A percentile compares a stretch with the other conserved stretches of the same genome.
Evolutionary conservation across 305 asterid genomes (phyloP).

Genomic region (Withania somnifera): DNA sequence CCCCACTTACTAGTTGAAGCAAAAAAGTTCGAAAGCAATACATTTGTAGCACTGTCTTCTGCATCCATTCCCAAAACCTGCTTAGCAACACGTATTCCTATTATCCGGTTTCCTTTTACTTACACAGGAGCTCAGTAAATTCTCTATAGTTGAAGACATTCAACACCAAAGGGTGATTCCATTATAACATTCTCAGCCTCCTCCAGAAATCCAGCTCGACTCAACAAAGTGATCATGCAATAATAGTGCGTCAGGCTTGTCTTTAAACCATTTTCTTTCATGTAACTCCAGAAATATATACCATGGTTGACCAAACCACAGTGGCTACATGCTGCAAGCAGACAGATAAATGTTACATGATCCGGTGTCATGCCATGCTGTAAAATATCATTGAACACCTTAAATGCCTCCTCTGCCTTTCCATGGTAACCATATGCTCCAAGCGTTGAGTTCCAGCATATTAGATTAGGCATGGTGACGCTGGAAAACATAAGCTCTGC

Average conservation of each 20-base stretch:
- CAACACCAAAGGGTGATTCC: slow-evolving; percentile 35
- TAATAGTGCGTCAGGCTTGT: slow-evolving; percentile 79
- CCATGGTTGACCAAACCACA: slow-evolving; percentile 53
- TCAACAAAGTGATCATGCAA: slow-evolving; percentile 55
- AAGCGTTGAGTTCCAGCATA: slow-evolving; percentile 81
- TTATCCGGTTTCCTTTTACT: slow-evolving; percentile 28
- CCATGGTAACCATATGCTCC: slow-evolving; percentile 75
- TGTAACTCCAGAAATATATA: slow-evolving; percentile 49
- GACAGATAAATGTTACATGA: slow-evolving; percentile 52
- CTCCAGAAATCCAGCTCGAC: slow-evolving; percentile 62
- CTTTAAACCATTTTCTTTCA: slow-evolving; percentile 37
- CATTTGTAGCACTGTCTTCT: slow-evolving; percentile 45
- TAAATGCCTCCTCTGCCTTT: slow-evolving; percentile 45
- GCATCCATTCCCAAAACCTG: slow-evolving; percentile 24
- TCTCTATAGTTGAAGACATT: slow-evolving; percentile 52
- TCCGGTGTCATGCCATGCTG: slow-evolving; percentile 48
- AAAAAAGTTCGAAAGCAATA: slow-evolving; percentile 44
- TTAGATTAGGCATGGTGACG: slow-evolving; percentile 27
- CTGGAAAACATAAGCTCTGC: slow-evolving; percentile 37
- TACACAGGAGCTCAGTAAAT: slow-evolving; percentile 52
- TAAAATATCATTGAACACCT: slow-evolving; percentile 35
- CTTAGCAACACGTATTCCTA: slow-evolving; percentile 50
- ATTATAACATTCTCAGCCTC: slow-evolving; percentile 56
- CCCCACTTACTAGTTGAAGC: slow-evolving; percentile 61
- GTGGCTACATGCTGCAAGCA: slow-evolving; percentile 70